These are phyloP conservation scores for Trichoderma simmonsii DNA, from an alignment of 2,329 filamentous ascomycete species.

Conservation along the genomic window DNA sequence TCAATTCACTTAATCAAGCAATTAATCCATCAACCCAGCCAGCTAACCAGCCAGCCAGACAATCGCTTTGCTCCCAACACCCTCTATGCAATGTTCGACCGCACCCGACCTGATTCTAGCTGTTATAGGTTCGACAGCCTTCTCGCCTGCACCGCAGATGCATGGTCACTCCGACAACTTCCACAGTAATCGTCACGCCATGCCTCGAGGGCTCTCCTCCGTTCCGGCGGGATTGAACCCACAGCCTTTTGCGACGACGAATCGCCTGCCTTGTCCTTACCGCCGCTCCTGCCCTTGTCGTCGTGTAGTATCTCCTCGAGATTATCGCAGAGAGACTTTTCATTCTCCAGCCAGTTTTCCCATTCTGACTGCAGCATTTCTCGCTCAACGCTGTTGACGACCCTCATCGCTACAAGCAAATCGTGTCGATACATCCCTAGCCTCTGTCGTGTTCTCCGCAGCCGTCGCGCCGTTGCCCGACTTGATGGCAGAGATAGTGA, in stretches of 20 bases:
- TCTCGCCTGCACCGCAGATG: slow-evolving; percentile 32
- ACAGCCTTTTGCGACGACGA: slow-evolving; percentile 32
- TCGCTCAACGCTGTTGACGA: slow-evolving; percentile 84
- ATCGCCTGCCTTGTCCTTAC: slow-evolving; percentile 25
- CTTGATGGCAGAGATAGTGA: slow-evolving; percentile 47
- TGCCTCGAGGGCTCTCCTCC: slow-evolving; percentile 38
- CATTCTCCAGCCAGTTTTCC: slow-evolving; percentile 86
- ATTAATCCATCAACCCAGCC: neutral
- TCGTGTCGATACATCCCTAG: slow-evolving; percentile 86
- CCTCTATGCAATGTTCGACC: neutral
- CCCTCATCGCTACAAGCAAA: slow-evolving; percentile 81
- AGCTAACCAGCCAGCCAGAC: neutral
- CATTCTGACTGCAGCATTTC: slow-evolving; percentile 86
- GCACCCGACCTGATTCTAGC: neutral
- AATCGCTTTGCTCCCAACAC: slow-evolving; percentile 12
- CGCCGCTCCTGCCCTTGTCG: slow-evolving; percentile 23
- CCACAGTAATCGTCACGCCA: slow-evolving; percentile 57
- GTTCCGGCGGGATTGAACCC: slow-evolving; percentile 29
- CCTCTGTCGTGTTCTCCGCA: slow-evolving; percentile 77
- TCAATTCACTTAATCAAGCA: neutral
- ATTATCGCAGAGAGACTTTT: slow-evolving; percentile 71
- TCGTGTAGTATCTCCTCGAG: slow-evolving; percentile 45
- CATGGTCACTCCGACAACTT: slow-evolving; percentile 50
- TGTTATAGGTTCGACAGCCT: slow-evolving; percentile 26
- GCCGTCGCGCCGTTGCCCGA: slow-evolving; percentile 57